Conservation (phyloP, 2,329 filamentous ascomycete species). For the Sclerotinia trifoliorum region DNA sequence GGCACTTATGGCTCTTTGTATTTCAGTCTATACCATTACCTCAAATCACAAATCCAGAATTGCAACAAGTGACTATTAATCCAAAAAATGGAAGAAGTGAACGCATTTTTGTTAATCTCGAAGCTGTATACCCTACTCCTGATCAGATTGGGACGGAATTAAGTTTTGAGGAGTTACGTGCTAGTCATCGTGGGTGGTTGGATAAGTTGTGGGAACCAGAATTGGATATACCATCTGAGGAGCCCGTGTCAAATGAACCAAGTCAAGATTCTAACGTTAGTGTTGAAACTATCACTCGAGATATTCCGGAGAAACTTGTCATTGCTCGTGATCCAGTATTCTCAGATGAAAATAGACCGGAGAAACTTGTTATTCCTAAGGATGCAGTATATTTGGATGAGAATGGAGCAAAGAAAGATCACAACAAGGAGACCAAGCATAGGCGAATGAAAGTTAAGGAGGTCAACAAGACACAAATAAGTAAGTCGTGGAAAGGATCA, state of each 20-base stretch:
- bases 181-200: constrained; percentile 69
- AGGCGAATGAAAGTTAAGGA: constrained; percentile 81
- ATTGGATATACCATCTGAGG: constrained; percentile 14
- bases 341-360: constrained; percentile 56
- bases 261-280: constrained; percentile 25
- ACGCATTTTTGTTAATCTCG: constrained; percentile 81
- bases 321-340: constrained; percentile 42
- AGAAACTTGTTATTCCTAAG: constrained; percentile 40
- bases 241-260: constrained; percentile 18
- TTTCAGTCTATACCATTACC: constrained; percentile 54
- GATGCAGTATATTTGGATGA: constrained; percentile 53
- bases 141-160: constrained; percentile 71
- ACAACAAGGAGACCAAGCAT: constrained; percentile 48
- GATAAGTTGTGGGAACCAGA: constrained; percentile 53
- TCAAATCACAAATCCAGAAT: constrained; percentile 53
- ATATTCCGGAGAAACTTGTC: constrained; percentile 41
- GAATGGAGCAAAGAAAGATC: constrained; percentile 51
- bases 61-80: constrained; percentile 79
- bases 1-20: constrained; percentile 53
- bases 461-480: constrained; percentile 87
- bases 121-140: constrained; percentile 78
- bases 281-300: constrained; percentile 30
- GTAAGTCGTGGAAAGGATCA: constrained; percentile 53
- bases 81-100: constrained; percentile 76
- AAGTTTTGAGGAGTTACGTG: constrained; percentile 90